phyloP scores from a whole-genome alignment of 805 yeast genomes.

The Wickerhamiella brachini region DNA sequence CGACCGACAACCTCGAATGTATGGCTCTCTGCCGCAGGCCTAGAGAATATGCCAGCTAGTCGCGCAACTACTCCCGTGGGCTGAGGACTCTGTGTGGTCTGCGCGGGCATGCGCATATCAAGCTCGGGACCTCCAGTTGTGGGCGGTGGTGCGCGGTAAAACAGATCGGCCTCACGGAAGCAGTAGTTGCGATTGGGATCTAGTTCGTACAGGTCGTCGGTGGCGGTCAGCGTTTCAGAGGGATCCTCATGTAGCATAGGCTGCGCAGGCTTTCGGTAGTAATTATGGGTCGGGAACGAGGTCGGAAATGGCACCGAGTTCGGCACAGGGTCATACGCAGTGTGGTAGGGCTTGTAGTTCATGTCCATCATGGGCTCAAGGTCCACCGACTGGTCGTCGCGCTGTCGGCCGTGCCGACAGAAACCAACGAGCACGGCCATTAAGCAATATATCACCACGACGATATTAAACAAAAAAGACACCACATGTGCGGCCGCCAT shows the following conservation, averaged over 20 bases:
- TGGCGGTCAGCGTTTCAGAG: neutral
- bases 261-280: neutral
- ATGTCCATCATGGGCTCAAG: neutral
- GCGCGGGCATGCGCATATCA: neutral
- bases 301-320: neutral
- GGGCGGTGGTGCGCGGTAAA: neutral
- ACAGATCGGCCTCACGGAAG: constrained; percentile 1
- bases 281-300: neutral
- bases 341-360: neutral
- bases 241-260: neutral
- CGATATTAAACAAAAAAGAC: neutral
- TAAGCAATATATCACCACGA: neutral
- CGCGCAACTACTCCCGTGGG: neutral
- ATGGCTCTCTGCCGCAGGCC: neutral
- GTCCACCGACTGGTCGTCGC: neutral
- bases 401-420: neutral
- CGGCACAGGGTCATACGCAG: neutral
- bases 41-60: neutral
- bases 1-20: neutral
- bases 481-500: neutral
- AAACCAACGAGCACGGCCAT: neutral
- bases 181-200: neutral
- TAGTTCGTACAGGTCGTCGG: neutral
- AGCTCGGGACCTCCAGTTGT: neutral
- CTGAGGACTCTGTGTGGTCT: neutral